A percentile compares a stretch with the other conserved stretches of the same genome.
phyloP scores from a whole-genome alignment of 2,329 filamentous ascomycete species.

The Botryosphaeria dothidea region DNA sequence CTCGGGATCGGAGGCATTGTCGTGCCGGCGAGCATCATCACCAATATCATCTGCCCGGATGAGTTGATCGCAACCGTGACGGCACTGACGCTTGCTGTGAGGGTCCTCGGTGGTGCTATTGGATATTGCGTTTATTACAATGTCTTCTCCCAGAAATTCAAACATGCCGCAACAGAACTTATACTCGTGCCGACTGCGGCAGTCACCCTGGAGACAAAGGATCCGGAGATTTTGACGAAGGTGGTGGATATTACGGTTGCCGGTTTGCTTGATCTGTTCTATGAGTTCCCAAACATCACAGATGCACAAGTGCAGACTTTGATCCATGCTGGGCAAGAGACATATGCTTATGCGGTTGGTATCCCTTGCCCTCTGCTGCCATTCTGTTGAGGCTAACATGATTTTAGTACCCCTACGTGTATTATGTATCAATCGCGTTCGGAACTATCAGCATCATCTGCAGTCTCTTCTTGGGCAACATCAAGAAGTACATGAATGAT shows the following conservation, averaged over 20 bases:
- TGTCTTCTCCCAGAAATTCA: conserved; percentile 22
- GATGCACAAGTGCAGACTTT: background rate
- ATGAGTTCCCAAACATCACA: conserved; percentile 9
- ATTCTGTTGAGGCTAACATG: background rate
- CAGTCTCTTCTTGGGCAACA: conserved; percentile 14
- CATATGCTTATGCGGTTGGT: conserved; percentile 9
- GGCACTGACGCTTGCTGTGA: conserved; percentile 65
- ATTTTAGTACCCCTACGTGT: conserved; percentile 16
- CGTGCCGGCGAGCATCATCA: conserved; percentile 53
- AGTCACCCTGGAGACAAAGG: conserved; percentile 1
- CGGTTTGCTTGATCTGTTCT: conserved; percentile 1
- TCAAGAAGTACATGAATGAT: conserved; percentile 23
- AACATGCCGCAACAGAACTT: background rate
- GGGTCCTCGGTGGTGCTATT: conserved; percentile 64
- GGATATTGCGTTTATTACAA: conserved; percentile 53
- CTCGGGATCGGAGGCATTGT: conserved; percentile 41
- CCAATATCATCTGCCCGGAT: conserved; percentile 66
- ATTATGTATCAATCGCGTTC: conserved; percentile 18
- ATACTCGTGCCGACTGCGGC: conserved; percentile 4
- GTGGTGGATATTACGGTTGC: conserved; percentile 12
- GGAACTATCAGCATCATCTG: conserved; percentile 14
- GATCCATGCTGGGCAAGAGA: conserved; percentile 7
- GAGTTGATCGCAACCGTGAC: conserved; percentile 67
- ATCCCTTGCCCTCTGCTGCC: background rate
- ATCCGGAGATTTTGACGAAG: background rate